Evolutionary conservation across 257 asterid genomes (phyloP).

Genomic region (Gentiana macrophylla): DNA sequence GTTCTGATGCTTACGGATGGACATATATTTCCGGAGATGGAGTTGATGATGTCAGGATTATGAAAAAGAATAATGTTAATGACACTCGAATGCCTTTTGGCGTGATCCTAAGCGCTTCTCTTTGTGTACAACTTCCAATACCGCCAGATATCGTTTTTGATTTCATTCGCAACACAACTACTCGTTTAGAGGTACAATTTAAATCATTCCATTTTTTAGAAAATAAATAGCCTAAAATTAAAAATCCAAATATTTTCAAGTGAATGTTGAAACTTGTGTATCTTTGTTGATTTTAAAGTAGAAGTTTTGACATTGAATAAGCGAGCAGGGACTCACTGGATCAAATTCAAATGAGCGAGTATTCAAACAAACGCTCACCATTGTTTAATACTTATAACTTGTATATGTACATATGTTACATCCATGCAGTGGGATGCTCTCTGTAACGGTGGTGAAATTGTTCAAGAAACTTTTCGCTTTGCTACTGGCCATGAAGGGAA

Average conservation of each 20-base stretch:
- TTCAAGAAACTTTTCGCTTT: conserved; percentile 9
- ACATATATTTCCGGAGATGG: neutral
- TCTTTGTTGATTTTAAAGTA: no score
- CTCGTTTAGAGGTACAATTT: conserved; percentile 10
- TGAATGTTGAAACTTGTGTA: no score
- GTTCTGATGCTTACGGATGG: conserved; percentile 11
- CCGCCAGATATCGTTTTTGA: conserved; percentile 8
- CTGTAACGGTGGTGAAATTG: neutral
- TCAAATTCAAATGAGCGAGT: no score
- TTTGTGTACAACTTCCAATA: conserved; percentile 15
- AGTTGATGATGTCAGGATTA: conserved; percentile 8
- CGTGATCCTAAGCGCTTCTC: conserved; percentile 10
- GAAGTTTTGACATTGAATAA: no score
- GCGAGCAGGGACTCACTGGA: no score
- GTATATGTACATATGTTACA: neutral
- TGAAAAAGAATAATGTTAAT: conserved; percentile 3
- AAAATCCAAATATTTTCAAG: no score
- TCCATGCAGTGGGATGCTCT: conserved; percentile 17
- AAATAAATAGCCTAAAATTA: no score
- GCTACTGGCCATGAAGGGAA: conserved; percentile 4
- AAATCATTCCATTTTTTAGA: no score
- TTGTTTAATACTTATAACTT: no score
- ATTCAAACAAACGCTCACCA: no score
- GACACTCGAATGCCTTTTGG: conserved; percentile 6
- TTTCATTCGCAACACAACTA: conserved; percentile 6